These are phyloP conservation scores for Paraleonurus japonicus DNA, from an alignment of 257 asterid species.

Conservation along the genomic window DNA sequence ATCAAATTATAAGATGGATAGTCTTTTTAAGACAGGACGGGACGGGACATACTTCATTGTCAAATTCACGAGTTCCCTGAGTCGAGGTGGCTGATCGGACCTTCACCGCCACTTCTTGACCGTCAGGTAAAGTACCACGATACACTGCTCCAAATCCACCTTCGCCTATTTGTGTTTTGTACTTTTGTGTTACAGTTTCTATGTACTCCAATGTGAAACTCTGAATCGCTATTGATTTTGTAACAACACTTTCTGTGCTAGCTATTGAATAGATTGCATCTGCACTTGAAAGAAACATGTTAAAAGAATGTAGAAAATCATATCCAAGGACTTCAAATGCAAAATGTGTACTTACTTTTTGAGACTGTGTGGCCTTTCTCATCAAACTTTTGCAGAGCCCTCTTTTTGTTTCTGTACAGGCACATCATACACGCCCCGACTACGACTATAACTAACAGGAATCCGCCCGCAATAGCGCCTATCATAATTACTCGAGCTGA, in stretches of 20 bases:
- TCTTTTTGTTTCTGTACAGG: slow-evolving; percentile 39
- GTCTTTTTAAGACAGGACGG: not conserved
- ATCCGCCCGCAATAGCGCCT: slow-evolving; percentile 50
- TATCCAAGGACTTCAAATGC: no score
- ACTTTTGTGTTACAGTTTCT: slow-evolving; percentile 59
- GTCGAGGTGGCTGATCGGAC: slow-evolving; percentile 89
- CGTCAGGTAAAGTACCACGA: slow-evolving; percentile 72
- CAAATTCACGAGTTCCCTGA: slow-evolving; percentile 87
- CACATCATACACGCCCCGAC: slow-evolving; percentile 38
- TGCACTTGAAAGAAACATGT: slow-evolving; percentile 37
- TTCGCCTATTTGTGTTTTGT: slow-evolving; percentile 83
- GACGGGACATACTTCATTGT: slow-evolving; percentile 61
- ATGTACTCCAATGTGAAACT: slow-evolving; percentile 58
- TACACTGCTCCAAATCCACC: slow-evolving; percentile 91
- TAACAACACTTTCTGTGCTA: slow-evolving; percentile 46
- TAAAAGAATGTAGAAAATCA: not conserved
- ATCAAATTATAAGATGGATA: no score
- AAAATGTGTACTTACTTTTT: slow-evolving; percentile 51
- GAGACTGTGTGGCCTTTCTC: slow-evolving; percentile 53
- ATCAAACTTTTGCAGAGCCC: slow-evolving; percentile 27
- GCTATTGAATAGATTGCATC: slow-evolving; percentile 78
- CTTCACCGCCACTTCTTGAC: slow-evolving; percentile 89
- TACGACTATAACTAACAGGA: slow-evolving; percentile 36
- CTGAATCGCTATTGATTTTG: slow-evolving; percentile 52
- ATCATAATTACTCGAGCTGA: slow-evolving; percentile 37